A percentile compares a stretch with the other conserved stretches of the same genome.
phyloP scores from a whole-genome alignment of 805 yeast genomes.

The Scheffersomyces stipitis region DNA sequence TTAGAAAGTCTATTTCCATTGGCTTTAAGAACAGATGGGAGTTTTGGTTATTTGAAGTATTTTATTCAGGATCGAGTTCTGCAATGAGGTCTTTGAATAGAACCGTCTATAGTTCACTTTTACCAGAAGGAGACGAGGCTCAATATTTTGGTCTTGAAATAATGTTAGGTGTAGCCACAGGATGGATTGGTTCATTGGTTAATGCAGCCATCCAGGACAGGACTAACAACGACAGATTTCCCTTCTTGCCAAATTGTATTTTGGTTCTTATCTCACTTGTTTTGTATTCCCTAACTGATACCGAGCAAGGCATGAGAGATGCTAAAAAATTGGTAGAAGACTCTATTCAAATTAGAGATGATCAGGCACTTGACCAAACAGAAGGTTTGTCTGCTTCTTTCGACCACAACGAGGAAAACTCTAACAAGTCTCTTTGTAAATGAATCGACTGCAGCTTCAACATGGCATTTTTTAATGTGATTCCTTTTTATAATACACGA shows the following conservation, averaged over 20 bases:
- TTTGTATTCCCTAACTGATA: slow-evolving; percentile 26
- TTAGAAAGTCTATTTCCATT: slow-evolving; percentile 19
- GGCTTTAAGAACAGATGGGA: slow-evolving; percentile 45
- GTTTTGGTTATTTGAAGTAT: slow-evolving; percentile 40
- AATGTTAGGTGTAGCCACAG: slow-evolving; percentile 40
- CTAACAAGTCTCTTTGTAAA: no score
- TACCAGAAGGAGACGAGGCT: slow-evolving; percentile 44
- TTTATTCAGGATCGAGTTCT: slow-evolving; percentile 34
- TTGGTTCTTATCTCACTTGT: slow-evolving; percentile 24
- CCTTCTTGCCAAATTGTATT: slow-evolving; percentile 36
- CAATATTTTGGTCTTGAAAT: slow-evolving; percentile 43
- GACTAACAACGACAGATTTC: slow-evolving; percentile 35
- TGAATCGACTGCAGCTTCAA: no score
- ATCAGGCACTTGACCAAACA: no score
- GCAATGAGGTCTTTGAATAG: slow-evolving; percentile 38
- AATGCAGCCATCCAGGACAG: slow-evolving; percentile 41
- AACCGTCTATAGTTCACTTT: slow-evolving; percentile 33
- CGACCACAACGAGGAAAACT: no score
- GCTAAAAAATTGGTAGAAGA: slow-evolving; percentile 13
- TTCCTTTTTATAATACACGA: no score
- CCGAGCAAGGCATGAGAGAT: slow-evolving; percentile 30
- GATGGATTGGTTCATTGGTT: slow-evolving; percentile 41
- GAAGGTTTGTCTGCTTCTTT: no score
- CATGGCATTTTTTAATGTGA: no score
- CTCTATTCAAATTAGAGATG: no score